Evolutionary conservation across 345 rosid genomes (phyloP).

Genomic region (Eucalyptus cladocalyx): DNA sequence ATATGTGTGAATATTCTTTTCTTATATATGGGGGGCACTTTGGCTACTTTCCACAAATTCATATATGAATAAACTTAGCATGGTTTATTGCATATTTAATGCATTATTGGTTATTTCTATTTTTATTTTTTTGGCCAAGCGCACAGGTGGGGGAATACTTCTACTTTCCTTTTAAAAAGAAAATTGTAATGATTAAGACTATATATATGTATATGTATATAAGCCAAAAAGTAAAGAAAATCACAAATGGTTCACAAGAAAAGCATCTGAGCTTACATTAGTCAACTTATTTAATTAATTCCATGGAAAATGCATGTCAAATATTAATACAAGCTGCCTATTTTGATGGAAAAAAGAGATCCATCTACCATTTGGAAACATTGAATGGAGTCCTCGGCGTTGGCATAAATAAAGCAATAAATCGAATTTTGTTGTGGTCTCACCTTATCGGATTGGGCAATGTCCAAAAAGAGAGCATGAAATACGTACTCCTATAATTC

Average conservation of each 20-base stretch:
- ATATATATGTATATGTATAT: not conserved
- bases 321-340: not conserved
- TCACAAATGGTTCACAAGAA: not conserved
- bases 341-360: not conserved
- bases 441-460: not conserved
- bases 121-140: not conserved
- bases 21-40: not conserved
- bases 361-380: not conserved
- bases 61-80: not conserved
- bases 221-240: not conserved
- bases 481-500: not conserved
- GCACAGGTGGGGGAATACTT: not conserved
- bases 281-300: not conserved
- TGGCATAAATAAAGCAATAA: not conserved
- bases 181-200: not conserved
- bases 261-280: not conserved
- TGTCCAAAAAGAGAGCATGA: not conserved
- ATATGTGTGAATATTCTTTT: not conserved
- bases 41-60: not conserved
- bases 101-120: not conserved
- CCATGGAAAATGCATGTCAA: not conserved
- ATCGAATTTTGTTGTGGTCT: not conserved
- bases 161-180: not conserved
- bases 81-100: not conserved
- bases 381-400: not conserved